Percentiles rank a stretch among this genome's conserved stretches.
Conservation (phyloP, 768 basidiomycete genomes). For the Podaxis sp. region DNA sequence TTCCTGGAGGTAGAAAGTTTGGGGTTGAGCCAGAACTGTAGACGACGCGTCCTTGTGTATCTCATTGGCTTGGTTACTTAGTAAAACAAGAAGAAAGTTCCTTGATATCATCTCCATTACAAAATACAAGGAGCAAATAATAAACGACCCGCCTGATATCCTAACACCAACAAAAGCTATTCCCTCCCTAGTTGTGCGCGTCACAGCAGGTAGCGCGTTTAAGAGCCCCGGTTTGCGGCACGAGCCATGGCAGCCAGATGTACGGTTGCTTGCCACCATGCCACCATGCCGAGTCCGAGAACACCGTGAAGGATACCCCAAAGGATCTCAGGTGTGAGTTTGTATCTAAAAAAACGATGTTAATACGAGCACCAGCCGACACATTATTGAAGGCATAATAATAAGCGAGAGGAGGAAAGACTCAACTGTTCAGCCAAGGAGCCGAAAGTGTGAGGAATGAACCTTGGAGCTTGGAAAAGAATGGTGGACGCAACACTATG, state of each 20-base stretch:
- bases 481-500: slow-evolving; percentile 71
- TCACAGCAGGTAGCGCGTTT: neutral
- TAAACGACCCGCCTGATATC: neutral
- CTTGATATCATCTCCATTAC: neutral
- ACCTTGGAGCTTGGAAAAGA: slow-evolving; percentile 71
- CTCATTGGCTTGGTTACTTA: neutral
- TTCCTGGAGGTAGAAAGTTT: too few relatives aligned
- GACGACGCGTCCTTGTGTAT: neutral
- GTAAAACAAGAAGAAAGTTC: neutral
- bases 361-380: neutral
- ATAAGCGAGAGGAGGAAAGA: slow-evolving; percentile 13
- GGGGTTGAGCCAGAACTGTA: neutral
- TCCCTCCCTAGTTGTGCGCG: neutral
- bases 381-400: neutral
- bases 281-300: slow-evolving; percentile 64
- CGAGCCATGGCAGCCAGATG: slow-evolving; percentile 40
- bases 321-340: slow-evolving; percentile 64
- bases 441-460: slow-evolving; percentile 74
- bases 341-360: slow-evolving; percentile 32
- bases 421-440: slow-evolving; percentile 53
- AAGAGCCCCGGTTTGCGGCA: neutral
- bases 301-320: slow-evolving; percentile 76
- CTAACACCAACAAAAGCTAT: neutral
- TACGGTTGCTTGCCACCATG: slow-evolving; percentile 82
- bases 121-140: neutral